Evolutionary conservation across 306 rosid species (phyloP), one percentile per base, ranked within the genome.

Genomic region (Luffa acutangula): DNA sequence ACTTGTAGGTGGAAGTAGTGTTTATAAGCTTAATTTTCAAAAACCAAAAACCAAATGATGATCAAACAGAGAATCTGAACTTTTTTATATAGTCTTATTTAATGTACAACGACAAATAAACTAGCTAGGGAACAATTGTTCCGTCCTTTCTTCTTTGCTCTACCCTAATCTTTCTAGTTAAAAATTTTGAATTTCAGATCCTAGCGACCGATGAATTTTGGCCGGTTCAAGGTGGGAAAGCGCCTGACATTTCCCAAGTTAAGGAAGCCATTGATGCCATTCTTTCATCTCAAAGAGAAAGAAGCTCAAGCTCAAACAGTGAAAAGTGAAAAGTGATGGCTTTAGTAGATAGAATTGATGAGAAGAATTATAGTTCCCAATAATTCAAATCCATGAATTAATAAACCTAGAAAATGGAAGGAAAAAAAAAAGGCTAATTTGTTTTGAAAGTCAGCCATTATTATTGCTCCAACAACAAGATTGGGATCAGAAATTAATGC

Each of bases 121-220:
- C 31, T 25, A 25, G 31, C 5, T 37, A 37, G 41, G 41, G 7
- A 42, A 8, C 9, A 42, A 42, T 42, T 42, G 9, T 7, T 1
- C 10, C 52, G 0, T 57, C 9, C 33, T n/a, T 57, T 11, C 31
- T 56, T n/a, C 1, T 57, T 57, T 3, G 62, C 62, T 57, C 11
- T 57, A 12, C 9, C 7, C 2, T 53, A 1, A 59, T 59, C 36
- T 21, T 21, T 17, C 7, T 18, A 10, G 36, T 59, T 59, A 7
- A 25, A 25, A 9, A 15, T 6, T 4, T 20, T 43, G 45, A 31
- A 37, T 33, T 64, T 42, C 60, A 94, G 98, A 94, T 94, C 36
- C 82, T 94, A 89, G 94, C 97, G 9, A 88, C 97, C 0, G 98
- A 94, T 87, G 97, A 94, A 59, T 86, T 94, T 84, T 94, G 98